A percentile compares a stretch with the other conserved stretches of the same genome.
These are phyloP conservation scores for Anthracocystis setariae DNA, from an alignment of 1,284 basidiomycete species.

Conservation along the genomic window DNA sequence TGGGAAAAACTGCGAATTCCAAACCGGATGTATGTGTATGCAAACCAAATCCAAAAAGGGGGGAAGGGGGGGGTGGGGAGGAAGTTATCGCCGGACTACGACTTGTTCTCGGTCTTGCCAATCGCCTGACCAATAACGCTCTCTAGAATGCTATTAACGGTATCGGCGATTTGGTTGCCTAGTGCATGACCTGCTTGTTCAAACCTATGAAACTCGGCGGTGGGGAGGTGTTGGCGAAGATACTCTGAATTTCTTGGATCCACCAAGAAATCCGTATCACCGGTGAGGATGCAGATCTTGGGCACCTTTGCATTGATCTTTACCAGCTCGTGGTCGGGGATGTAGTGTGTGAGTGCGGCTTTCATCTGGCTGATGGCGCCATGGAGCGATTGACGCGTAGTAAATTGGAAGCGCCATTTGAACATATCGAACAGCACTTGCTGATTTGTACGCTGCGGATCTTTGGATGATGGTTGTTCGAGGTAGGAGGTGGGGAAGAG, in stretches of 20 bases:
- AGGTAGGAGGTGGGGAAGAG: constrained; percentile 76
- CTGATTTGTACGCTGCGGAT: constrained; percentile 43
- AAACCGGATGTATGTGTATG: not conserved
- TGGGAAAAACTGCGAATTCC: too few relatives aligned
- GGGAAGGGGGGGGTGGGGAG: too few relatives aligned
- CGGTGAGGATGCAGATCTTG: constrained; percentile 77
- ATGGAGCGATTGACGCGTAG: constrained; percentile 74
- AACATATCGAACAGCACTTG: constrained; percentile 68
- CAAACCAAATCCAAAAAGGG: not conserved
- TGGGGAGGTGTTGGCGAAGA: constrained; percentile 75
- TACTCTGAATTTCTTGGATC: constrained; percentile 73
- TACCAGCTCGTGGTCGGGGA: constrained; percentile 73
- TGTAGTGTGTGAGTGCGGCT: constrained; percentile 77
- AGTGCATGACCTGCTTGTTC: constrained; percentile 77
- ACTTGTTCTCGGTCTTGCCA: constrained; percentile 5
- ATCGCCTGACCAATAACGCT: constrained; percentile 22
- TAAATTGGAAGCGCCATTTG: constrained; percentile 72
- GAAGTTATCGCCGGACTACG: too few relatives aligned
- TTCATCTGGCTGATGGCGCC: constrained; percentile 80
- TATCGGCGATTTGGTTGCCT: constrained; percentile 70
- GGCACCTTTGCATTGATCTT: constrained; percentile 74
- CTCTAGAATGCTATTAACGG: constrained; percentile 49
- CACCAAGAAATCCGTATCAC: constrained; percentile 79
- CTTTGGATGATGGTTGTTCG: constrained; percentile 59
- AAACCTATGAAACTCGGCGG: constrained; percentile 77